Conservation (phyloP, 163 green algal species). For the Prototheca stagnorum region DNA sequence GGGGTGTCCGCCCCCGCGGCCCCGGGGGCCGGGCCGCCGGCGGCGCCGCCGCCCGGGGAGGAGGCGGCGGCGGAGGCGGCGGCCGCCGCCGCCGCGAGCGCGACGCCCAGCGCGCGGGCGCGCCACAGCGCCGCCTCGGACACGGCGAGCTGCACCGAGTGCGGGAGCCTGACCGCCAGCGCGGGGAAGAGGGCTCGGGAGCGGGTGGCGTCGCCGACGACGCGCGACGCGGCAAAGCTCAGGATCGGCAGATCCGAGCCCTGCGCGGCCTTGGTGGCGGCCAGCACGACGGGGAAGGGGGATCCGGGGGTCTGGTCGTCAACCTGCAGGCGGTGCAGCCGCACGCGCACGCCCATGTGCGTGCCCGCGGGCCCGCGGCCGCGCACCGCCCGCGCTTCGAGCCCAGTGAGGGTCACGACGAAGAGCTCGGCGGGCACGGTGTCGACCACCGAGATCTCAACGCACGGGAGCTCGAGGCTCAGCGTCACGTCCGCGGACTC, state of each 20-base stretch:
- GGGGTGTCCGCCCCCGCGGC: background rate
- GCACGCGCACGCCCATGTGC: constrained; percentile 15
- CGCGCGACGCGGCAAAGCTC: constrained; percentile 10
- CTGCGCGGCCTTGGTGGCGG: constrained; percentile 1
- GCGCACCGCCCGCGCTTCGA: constrained; percentile 5
- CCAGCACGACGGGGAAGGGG: constrained; percentile 31
- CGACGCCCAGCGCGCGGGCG: constrained; percentile 11
- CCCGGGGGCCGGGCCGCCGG: background rate
- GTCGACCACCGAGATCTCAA: constrained; percentile 29
- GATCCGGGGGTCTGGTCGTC: constrained; percentile 28
- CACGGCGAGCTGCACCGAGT: constrained; percentile 29
- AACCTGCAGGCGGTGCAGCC: constrained; percentile 19
- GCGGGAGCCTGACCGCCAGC: constrained; percentile 6
- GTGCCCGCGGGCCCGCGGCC: constrained; percentile 18
- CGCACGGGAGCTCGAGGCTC: constrained; percentile 2
- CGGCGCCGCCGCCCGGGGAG: background rate
- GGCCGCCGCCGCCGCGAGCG: constrained; percentile 13
- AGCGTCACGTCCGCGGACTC: background rate
- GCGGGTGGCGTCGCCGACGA: constrained; percentile 8
- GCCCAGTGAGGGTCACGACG: constrained; percentile 6
- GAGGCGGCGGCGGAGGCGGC: too few relatives aligned
- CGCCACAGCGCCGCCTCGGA: constrained; percentile 35
- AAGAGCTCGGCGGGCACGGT: constrained; percentile 29
- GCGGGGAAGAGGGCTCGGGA: constrained; percentile 26
- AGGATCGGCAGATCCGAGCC: constrained; percentile 11